phyloP scores from a whole-genome alignment of 352 stramenopile genomes.

The Pythium sukuiense region DNA sequence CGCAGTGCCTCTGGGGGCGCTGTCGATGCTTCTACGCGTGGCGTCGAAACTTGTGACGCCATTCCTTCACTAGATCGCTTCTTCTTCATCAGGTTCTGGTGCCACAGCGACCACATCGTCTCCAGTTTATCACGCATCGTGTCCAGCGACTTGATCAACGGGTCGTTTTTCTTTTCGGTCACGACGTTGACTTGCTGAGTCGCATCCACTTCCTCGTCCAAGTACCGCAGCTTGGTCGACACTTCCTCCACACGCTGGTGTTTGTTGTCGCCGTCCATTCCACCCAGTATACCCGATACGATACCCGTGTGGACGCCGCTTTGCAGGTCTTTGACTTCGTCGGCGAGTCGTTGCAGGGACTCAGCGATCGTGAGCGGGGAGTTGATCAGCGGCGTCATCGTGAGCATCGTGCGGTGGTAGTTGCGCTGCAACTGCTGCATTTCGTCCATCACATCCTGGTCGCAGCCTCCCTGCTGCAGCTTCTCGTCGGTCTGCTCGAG shows the following conservation, averaged over 20 bases:
- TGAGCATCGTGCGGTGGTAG: constrained; percentile 62
- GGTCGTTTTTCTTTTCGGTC: constrained; percentile 80
- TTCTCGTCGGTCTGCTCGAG: constrained; percentile 69
- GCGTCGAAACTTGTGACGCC: not conserved
- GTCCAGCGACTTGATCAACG: constrained; percentile 66
- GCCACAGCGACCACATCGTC: constrained; percentile 61
- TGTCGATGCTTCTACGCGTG: not conserved
- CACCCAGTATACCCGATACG: constrained; percentile 27
- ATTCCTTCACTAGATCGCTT: not conserved
- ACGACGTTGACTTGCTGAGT: constrained; percentile 66
- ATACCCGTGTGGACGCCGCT: constrained; percentile 47
- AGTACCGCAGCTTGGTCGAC: constrained; percentile 51
- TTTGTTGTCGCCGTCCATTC: constrained; percentile 8
- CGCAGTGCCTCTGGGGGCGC: constrained; percentile 33
- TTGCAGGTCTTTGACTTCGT: constrained; percentile 63
- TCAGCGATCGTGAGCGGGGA: constrained; percentile 60
- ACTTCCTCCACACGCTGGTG: constrained; percentile 44
- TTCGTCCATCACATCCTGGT: constrained; percentile 61
- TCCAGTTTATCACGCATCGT: constrained; percentile 71
- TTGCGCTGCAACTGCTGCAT: constrained; percentile 63
- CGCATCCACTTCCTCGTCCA: constrained; percentile 66
- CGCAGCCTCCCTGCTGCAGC: constrained; percentile 45
- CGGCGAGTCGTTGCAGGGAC: constrained; percentile 49
- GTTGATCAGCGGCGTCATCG: constrained; percentile 57
- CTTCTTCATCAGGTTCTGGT: constrained; percentile 50